Evolutionary conservation across 176 grass and related monocot genomes (phyloP).

Genomic region (Saccharum spontaneum): DNA sequence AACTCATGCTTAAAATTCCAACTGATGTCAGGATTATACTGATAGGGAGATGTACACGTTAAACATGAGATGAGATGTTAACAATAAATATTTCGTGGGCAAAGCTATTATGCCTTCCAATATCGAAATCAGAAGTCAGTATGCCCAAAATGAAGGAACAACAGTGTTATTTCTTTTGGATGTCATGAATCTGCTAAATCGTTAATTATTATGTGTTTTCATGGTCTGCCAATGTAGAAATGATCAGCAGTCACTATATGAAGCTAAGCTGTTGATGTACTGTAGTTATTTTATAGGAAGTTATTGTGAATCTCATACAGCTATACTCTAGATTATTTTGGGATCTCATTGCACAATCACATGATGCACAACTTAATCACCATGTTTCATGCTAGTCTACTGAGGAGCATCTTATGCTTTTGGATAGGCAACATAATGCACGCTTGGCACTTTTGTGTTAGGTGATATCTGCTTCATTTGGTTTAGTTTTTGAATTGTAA

Average conservation of each 20-base stretch:
- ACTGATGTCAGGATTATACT: not conserved
- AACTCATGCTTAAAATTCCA: constrained; percentile 17
- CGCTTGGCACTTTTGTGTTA: not conserved
- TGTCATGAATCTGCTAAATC: constrained; percentile 17
- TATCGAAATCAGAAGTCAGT: constrained; percentile 10
- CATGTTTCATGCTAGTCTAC: constrained; percentile 1
- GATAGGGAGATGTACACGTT: not conserved
- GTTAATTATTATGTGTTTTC: not conserved
- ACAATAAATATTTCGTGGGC: constrained; percentile 1
- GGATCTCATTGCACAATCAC: not conserved
- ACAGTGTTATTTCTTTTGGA: not conserved
- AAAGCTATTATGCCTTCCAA: constrained; percentile 19
- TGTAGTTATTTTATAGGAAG: not conserved
- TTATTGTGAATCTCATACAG: not conserved
- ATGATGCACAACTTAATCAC: constrained; percentile 13
- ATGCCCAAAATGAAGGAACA: not conserved
- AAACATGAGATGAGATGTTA: not conserved
- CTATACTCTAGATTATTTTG: not conserved
- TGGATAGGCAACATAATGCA: not conserved
- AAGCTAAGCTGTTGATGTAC: not conserved
- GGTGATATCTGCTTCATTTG: not conserved
- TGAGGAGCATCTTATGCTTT: not conserved
- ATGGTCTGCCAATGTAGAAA: constrained; percentile 12
- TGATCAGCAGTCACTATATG: not conserved
- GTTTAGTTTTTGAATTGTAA: not conserved